Conservation (phyloP, 1,139 yeast species). For the Hansenula lynferdii region DNA sequence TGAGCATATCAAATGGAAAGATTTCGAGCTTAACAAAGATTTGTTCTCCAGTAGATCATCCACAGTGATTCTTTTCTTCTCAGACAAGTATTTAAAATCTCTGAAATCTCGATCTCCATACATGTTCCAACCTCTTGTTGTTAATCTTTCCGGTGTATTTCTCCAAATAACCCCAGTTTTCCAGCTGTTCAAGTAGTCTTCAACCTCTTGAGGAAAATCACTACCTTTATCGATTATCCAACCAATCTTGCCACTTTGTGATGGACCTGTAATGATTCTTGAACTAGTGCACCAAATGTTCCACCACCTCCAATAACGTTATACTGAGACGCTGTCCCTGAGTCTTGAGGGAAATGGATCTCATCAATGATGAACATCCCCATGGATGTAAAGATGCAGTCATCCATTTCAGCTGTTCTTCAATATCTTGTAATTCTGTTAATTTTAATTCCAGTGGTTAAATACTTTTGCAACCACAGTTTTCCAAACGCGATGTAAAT, state of each 20-base stretch:
- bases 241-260: slow-evolving; percentile 36
- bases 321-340: slow-evolving; percentile 36
- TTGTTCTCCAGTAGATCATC: slow-evolving; percentile 46
- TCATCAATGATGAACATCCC: slow-evolving; percentile 96
- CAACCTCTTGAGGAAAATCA: slow-evolving; percentile 60
- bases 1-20: slow-evolving; percentile 75
- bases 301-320: slow-evolving; percentile 90
- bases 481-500: no score
- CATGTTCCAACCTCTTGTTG: slow-evolving; percentile 79
- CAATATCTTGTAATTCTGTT: no score
- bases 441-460: no score
- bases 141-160: slow-evolving; percentile 43
- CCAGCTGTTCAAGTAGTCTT: slow-evolving; percentile 52
- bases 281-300: slow-evolving; percentile 71
- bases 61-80: slow-evolving; percentile 60
- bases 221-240: slow-evolving; percentile 78
- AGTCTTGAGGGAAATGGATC: slow-evolving; percentile 49
- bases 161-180: slow-evolving; percentile 55
- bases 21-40: slow-evolving; percentile 34
- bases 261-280: slow-evolving; percentile 41
- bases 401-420: no score
- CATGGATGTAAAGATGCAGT: slow-evolving; percentile 17
- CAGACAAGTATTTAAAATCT: slow-evolving; percentile 50
- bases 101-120: slow-evolving; percentile 63
- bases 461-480: no score